Evolutionary conservation across 306 rosid species (phyloP).

Genomic region (Fragaria iinumae): DNA sequence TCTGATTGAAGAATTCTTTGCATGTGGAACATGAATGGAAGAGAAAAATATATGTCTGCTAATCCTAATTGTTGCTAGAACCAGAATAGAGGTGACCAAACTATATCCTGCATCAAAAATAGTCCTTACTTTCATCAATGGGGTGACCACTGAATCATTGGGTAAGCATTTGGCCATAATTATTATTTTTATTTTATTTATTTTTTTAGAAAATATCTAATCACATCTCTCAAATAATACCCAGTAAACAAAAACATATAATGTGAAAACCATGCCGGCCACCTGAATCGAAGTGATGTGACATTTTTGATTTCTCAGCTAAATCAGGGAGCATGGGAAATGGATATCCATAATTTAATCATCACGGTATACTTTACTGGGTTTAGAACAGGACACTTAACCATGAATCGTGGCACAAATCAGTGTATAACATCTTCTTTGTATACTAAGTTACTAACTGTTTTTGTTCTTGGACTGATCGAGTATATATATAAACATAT

Average conservation of each 20-base stretch:
- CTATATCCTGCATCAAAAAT: background rate
- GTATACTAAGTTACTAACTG: background rate
- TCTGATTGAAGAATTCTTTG: too few species aligned
- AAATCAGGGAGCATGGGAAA: slow-evolving; percentile 7
- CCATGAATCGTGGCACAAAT: slow-evolving; percentile 41
- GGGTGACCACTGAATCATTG: background rate
- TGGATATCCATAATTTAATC: background rate
- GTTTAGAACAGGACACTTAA: slow-evolving; percentile 6
- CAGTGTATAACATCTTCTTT: background rate
- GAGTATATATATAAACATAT: background rate
- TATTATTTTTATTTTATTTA: too few species aligned
- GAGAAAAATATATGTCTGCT: too few species aligned
- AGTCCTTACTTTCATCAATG: background rate
- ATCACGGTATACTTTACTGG: background rate
- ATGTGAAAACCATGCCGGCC: background rate
- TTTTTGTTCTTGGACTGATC: background rate
- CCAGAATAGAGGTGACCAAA: background rate
- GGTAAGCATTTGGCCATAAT: too few species aligned
- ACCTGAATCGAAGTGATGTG: background rate
- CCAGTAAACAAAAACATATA: background rate
- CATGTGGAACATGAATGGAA: too few species aligned
- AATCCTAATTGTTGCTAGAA: background rate
- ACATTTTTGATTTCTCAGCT: background rate
- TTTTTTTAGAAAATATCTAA: background rate
- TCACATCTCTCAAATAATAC: background rate